Evolutionary conservation across 305 asterid species (phyloP).

Genomic region (Plantago rigida): DNA sequence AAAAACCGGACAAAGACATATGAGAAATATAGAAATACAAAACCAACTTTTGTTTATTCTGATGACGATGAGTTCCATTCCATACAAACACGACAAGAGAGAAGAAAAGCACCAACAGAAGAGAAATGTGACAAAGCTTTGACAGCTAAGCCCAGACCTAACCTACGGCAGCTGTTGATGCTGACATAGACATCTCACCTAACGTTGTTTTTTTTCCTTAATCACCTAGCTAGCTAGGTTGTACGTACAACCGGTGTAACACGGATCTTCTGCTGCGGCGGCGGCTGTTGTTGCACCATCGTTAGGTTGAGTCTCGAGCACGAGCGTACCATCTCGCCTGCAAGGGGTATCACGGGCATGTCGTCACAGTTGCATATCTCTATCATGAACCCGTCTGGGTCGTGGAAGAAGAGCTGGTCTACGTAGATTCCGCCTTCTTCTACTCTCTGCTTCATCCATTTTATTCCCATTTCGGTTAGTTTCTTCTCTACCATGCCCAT

Average conservation of each 20-base stretch:
- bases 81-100: no score
- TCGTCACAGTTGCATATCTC: slow-evolving; percentile 93
- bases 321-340: slow-evolving; percentile 61
- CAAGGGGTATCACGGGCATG: slow-evolving; percentile 62
- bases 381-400: slow-evolving; percentile 89
- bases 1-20: no score
- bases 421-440: slow-evolving; percentile 84
- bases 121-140: no score
- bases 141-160: no score
- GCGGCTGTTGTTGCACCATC: slow-evolving; percentile 44
- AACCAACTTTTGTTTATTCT: no score
- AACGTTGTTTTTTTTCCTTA: slow-evolving; percentile 24
- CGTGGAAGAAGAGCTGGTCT: slow-evolving; percentile 85
- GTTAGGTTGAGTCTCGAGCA: slow-evolving; percentile 56
- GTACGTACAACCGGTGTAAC: slow-evolving; percentile 33
- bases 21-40: no score
- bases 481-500: slow-evolving; percentile 80
- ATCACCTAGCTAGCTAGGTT: no score
- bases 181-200: not conserved
- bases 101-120: no score
- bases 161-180: no score
- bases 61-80: no score
- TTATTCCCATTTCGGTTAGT: slow-evolving; percentile 63
- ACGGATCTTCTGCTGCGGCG: slow-evolving; percentile 40
- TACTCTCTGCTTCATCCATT: slow-evolving; percentile 59